phyloP scores from a whole-genome alignment of 2,329 filamentous ascomycete species.

The Ophioceras dolichostomum region DNA sequence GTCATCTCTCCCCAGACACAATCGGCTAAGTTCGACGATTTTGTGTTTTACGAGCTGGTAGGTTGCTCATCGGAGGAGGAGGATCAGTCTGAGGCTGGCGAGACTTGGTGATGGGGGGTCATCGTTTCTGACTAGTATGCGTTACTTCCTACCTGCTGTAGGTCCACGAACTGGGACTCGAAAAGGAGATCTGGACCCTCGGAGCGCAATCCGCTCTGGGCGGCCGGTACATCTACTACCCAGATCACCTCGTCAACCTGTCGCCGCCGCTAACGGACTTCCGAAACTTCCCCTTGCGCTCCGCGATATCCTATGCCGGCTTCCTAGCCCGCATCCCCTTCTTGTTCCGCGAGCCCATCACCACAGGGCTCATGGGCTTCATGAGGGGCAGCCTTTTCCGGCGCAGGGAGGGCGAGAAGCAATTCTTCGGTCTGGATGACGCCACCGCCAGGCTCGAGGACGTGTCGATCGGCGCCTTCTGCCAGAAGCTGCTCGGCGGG shows the following conservation, averaged over 20 bases:
- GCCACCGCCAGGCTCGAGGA: slow-evolving; percentile 35
- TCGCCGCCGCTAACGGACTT: slow-evolving; percentile 1
- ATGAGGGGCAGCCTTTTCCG: background rate
- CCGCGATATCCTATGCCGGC: too few relatives aligned
- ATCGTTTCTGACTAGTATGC: too few relatives aligned
- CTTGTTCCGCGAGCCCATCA: slow-evolving; percentile 10
- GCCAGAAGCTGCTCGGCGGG: slow-evolving; percentile 36
- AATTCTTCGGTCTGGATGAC: too few relatives aligned
- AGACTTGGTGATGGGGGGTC: too few relatives aligned
- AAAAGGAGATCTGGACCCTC: slow-evolving; percentile 2
- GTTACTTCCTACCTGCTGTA: too few relatives aligned
- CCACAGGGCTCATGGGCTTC: slow-evolving; percentile 1
- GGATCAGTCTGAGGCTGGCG: too few relatives aligned
- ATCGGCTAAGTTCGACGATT: slow-evolving; percentile 39
- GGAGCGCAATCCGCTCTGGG: slow-evolving; percentile 8
- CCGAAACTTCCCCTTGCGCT: background rate
- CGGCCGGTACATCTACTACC: slow-evolving; percentile 76
- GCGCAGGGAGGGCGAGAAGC: slow-evolving; percentile 9
- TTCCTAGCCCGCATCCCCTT: slow-evolving; percentile 15
- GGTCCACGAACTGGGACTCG: slow-evolving; percentile 6
- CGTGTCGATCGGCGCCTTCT: slow-evolving; percentile 59
- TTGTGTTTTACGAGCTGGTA: slow-evolving; percentile 59
- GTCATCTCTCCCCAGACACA: slow-evolving; percentile 48
- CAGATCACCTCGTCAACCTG: slow-evolving; percentile 62
- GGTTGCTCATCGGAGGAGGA: too few relatives aligned